Conservation (phyloP, 1,284 basidiomycete species). For the Gymnopus androsaceus region DNA sequence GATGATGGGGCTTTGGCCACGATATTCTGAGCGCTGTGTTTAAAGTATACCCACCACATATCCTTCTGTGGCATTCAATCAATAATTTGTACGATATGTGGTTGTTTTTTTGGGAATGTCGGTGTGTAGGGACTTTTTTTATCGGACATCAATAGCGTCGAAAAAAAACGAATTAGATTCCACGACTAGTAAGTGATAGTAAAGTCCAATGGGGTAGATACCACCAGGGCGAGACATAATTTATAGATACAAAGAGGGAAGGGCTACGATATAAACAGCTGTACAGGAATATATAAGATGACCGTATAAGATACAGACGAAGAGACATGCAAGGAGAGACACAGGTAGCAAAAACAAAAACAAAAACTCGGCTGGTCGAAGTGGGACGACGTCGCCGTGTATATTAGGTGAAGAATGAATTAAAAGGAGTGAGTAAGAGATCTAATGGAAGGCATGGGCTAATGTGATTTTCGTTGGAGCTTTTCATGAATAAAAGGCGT, state of each 20-base stretch:
- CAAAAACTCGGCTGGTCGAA: not conserved
- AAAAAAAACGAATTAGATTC: no score
- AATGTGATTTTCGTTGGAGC: not conserved
- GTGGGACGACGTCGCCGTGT: not conserved
- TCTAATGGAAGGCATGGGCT: not conserved
- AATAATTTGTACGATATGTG: no score
- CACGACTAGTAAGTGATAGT: no score
- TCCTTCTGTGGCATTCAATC: no score
- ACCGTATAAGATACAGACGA: not conserved
- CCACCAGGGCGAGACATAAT: not conserved
- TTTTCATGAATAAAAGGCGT: not conserved
- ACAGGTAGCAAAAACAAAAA: not conserved
- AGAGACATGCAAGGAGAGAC: not conserved
- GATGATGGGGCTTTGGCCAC: slow-evolving; percentile 57
- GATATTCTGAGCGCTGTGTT: slow-evolving; percentile 71
- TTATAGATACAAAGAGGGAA: not conserved
- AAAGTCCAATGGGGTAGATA: no score
- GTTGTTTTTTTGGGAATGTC: no score
- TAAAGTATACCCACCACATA: no score
- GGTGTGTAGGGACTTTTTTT: no score
- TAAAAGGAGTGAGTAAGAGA: not conserved
- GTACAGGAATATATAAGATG: not conserved
- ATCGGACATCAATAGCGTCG: no score
- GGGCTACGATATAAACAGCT: slow-evolving; percentile 4
- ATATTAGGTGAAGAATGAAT: slow-evolving; percentile 4